Base-by-base conservation (phyloP, 139 green algal species). In the Edaphochlamys debaryana region DNA sequence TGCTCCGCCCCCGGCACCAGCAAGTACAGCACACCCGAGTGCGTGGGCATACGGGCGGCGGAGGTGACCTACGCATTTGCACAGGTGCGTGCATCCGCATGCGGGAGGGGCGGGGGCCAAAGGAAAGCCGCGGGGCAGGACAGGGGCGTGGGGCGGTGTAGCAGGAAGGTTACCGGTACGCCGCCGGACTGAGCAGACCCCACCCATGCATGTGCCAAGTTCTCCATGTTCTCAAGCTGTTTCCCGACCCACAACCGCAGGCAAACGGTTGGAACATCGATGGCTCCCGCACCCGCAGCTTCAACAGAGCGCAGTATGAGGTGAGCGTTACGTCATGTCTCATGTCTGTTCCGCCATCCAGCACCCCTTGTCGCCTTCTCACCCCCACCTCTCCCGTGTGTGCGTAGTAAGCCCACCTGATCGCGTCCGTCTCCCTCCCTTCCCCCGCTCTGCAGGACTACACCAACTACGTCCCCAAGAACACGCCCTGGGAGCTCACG, bases 361-460 rank as follows among this genome's bases (percentile, higher is more conserved):
- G 22, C 20, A 67, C 58, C 58, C 25, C 30, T 41, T 23, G 7
- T n/a, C n/a, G n/a, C n/a, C n/a, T n/a, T n/a, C n/a, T n/a, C n/a
- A n/a, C n/a, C n/a, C n/a, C n/a, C n/a, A n/a, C n/a, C n/a, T n/a
- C n/a, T n/a, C n/a, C n/a, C n/a, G n/a, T n/a, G n/a, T n/a, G n/a
- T n/a, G n/a, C n/a, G n/a, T n/a, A n/a, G n/a, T n/a, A n/a, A n/a
- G n/a, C n/a, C n/a, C n/a, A n/a, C n/a, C n/a, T n/a, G n/a, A n/a
- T n/a, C n/a, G n/a, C n/a, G n/a, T n/a, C n/a, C n/a, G n/a, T n/a
- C n/a, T n/a, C n/a, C n/a, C n/a, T n/a, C n/a, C n/a, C n/a, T n/a
- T n/a, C n/a, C n/a, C n/a, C n/a, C n/a, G n/a, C n/a, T n/a, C 32
- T 29, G 11, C 64, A 70, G 64, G 67, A 72, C 67, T 72, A 72